phyloP scores from a whole-genome alignment of 2,329 filamentous ascomycete species.

The Phialophora macrospora region DNA sequence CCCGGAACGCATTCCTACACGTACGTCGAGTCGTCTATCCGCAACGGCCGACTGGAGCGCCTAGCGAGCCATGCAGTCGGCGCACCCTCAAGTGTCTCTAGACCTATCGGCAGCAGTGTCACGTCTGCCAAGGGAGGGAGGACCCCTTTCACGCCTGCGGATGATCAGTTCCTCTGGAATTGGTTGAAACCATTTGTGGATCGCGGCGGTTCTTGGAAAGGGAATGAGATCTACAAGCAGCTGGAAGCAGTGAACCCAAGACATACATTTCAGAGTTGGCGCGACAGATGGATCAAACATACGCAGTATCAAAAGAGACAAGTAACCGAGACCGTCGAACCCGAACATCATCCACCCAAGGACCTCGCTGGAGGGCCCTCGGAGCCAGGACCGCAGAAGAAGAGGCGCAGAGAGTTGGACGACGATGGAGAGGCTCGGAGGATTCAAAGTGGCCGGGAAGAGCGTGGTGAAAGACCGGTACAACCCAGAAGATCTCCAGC shows the following conservation, averaged over 20 bases:
- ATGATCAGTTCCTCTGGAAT: conserved; percentile 53
- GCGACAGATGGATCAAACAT: conserved; percentile 53
- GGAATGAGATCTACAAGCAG: conserved; percentile 54
- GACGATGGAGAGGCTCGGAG: conserved; percentile 19
- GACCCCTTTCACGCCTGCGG: conserved; percentile 48
- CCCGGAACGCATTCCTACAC: conserved; percentile 61
- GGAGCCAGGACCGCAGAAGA: conserved; percentile 4
- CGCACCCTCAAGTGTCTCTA: conserved; percentile 45
- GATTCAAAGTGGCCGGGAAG: neutral
- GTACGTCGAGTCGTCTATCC: conserved; percentile 62
- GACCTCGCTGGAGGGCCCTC: neutral
- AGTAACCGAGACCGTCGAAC: conserved; percentile 18
- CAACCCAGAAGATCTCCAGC: neutral
- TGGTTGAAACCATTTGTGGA: conserved; percentile 49
- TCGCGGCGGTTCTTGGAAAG: conserved; percentile 43
- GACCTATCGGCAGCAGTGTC: conserved; percentile 51
- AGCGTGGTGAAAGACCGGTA: neutral
- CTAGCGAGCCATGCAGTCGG: conserved; percentile 56
- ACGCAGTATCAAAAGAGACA: conserved; percentile 38
- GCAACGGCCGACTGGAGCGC: conserved; percentile 54
- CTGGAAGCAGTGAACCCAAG: conserved; percentile 47
- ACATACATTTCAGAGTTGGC: conserved; percentile 57
- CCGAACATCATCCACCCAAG: neutral
- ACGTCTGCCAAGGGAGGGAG: conserved; percentile 45
- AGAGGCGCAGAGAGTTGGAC: conserved; percentile 11